These are phyloP conservation scores for Comarum palustre DNA, from an alignment of 306 rosid genomes.

Conservation along the genomic window DNA sequence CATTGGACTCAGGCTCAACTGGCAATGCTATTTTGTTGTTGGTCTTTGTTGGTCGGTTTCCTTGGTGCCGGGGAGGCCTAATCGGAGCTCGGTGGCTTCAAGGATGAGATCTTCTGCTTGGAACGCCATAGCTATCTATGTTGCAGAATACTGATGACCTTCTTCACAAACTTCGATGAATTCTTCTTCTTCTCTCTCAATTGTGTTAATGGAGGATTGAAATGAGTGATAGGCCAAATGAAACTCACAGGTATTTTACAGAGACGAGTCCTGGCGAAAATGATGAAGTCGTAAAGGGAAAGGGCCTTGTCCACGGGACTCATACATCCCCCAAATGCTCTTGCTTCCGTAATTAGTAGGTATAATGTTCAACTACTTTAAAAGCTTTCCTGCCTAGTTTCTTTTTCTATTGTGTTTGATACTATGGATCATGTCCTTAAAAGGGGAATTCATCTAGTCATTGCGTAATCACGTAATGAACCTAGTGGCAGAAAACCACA, in stretches of 20 bases:
- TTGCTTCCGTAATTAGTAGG: too few relatives aligned
- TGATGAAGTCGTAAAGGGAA: not conserved
- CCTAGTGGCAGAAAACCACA: not conserved
- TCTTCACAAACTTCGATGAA: slow-evolving; percentile 14
- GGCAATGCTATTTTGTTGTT: slow-evolving; percentile 41
- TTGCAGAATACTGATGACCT: not conserved
- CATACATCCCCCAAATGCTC: not conserved
- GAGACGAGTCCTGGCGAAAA: not conserved
- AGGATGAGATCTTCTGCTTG: slow-evolving; percentile 34
- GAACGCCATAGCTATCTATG: not conserved
- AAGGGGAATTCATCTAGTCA: not conserved
- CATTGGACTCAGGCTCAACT: not conserved
- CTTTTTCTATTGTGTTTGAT: not conserved
- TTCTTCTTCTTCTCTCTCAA: not conserved
- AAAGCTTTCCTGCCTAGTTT: too few relatives aligned
- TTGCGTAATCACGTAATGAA: not conserved
- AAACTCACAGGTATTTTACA: slow-evolving; percentile 27
- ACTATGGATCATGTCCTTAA: not conserved
- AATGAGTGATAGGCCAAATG: slow-evolving; percentile 19
- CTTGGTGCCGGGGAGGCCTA: slow-evolving; percentile 37
- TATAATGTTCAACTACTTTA: too few relatives aligned
- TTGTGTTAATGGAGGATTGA: not conserved
- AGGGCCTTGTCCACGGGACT: not conserved
- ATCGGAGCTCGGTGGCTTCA: slow-evolving; percentile 53
- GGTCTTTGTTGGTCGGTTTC: slow-evolving; percentile 11